These are phyloP conservation scores for Sesbania bispinosa DNA, from an alignment of 306 rosid genomes.

Conservation along the genomic window DNA sequence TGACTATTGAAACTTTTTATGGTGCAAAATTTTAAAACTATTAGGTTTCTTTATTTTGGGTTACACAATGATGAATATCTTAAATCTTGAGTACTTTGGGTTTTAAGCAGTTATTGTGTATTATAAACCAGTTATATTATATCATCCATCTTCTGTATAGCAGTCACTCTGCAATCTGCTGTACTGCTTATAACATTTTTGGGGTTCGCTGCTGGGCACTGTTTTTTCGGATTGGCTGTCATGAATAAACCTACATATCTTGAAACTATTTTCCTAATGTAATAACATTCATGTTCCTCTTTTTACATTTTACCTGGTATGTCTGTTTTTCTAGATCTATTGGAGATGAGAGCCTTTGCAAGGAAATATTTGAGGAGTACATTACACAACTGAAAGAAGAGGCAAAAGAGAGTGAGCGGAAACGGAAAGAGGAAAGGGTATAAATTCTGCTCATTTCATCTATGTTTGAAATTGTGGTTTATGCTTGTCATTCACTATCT, in stretches of 20 bases:
- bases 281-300: neutral
- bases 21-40: too few relatives aligned
- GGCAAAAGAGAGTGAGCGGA: slow-evolving; percentile 72
- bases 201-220: neutral
- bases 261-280: neutral
- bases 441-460: slow-evolving; percentile 20
- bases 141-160: neutral
- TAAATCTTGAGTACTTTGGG: neutral
- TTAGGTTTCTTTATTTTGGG: neutral
- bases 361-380: slow-evolving; percentile 70
- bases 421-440: slow-evolving; percentile 91
- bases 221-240: neutral
- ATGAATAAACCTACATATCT: neutral
- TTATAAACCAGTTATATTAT: too few relatives aligned
- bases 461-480: slow-evolving; percentile 16
- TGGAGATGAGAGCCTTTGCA: slow-evolving; percentile 68
- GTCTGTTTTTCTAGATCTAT: slow-evolving; percentile 51
- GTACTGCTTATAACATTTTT: neutral
- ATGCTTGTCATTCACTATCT: slow-evolving; percentile 14
- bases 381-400: slow-evolving; percentile 70
- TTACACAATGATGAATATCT: neutral
- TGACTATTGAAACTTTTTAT: too few relatives aligned
- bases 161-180: neutral
- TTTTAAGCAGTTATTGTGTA: neutral
- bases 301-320: slow-evolving; percentile 27